These are phyloP conservation scores for Phalaenopsis aphrodite DNA, from an alignment of 106 monocot genomes.

Conservation along the genomic window DNA sequence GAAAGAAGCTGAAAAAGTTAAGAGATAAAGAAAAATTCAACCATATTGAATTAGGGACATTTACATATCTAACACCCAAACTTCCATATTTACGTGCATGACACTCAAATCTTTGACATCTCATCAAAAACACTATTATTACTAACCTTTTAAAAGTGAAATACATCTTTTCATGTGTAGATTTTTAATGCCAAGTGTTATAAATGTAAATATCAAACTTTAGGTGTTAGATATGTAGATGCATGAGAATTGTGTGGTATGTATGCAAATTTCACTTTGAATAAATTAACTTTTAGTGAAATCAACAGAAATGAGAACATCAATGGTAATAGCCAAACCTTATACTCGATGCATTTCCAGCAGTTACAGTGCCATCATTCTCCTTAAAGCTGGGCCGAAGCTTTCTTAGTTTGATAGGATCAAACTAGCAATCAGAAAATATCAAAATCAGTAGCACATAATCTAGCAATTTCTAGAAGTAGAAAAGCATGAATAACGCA, in stretches of 20 bases:
- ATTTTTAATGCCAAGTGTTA: too few relatives aligned
- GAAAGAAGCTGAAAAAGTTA: not conserved
- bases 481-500: not conserved
- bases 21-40: not conserved
- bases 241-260: too few relatives aligned
- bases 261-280: not conserved
- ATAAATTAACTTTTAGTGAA: not conserved
- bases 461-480: not conserved
- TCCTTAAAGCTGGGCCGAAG: constrained; percentile 95
- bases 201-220: too few relatives aligned
- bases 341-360: constrained; percentile 98
- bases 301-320: not conserved
- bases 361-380: constrained; percentile 87
- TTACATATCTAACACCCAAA: too few relatives aligned
- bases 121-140: too few relatives aligned
- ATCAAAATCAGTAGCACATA: constrained; percentile 6
- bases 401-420: constrained; percentile 78
- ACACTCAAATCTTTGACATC: too few relatives aligned
- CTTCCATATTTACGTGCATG: too few relatives aligned
- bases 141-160: too few relatives aligned
- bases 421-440: constrained; percentile 51
- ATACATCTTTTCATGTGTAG: too few relatives aligned
- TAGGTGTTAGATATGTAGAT: too few relatives aligned
- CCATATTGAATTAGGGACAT: too few relatives aligned
- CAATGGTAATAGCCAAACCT: constrained; percentile 31